phyloP scores from a whole-genome alignment of 495 filamentous ascomycete species.

The Podospora pseudopauciseta region DNA sequence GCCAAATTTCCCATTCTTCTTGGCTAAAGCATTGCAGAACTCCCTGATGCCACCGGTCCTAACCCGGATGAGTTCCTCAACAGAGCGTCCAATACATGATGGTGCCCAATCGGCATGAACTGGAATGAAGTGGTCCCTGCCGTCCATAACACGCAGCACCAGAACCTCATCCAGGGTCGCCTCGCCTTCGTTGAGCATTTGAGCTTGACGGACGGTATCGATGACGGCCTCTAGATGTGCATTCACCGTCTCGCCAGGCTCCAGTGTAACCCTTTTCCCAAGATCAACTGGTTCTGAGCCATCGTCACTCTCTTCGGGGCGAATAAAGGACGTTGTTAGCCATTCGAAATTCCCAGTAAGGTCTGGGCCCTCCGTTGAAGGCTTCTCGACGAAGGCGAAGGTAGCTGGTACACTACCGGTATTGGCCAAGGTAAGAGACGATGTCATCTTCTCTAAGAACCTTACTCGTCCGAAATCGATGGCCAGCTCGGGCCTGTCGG shows the following conservation, averaged over 20 bases:
- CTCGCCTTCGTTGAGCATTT: conserved; percentile 65
- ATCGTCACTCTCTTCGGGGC: conserved; percentile 33
- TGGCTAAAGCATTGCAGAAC: conserved; percentile 33
- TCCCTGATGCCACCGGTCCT: conserved; percentile 69
- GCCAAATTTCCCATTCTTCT: conserved; percentile 26
- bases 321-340: conserved; percentile 63
- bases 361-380: conserved; percentile 46
- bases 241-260: conserved; percentile 77
- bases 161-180: conserved; percentile 76
- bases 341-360: conserved; percentile 52
- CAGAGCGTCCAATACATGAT: conserved; percentile 75
- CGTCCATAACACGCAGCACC: conserved; percentile 78
- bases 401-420: conserved; percentile 75
- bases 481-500: conserved; percentile 36
- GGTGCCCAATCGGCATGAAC: conserved; percentile 73
- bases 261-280: conserved; percentile 55
- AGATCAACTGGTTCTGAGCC: conserved; percentile 40
- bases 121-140: conserved; percentile 88
- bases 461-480: conserved; percentile 74
- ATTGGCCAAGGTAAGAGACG: conserved; percentile 81
- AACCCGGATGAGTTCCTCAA: conserved; percentile 78
- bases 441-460: conserved; percentile 60
- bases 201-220: conserved; percentile 58
- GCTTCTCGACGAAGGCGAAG: conserved; percentile 69
- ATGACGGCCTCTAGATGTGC: conserved; percentile 64